A percentile compares a stretch with the other conserved stretches of the same genome.
Evolutionary conservation across 305 asterid genomes (phyloP).

Genomic region (Fraxinus latifolia): DNA sequence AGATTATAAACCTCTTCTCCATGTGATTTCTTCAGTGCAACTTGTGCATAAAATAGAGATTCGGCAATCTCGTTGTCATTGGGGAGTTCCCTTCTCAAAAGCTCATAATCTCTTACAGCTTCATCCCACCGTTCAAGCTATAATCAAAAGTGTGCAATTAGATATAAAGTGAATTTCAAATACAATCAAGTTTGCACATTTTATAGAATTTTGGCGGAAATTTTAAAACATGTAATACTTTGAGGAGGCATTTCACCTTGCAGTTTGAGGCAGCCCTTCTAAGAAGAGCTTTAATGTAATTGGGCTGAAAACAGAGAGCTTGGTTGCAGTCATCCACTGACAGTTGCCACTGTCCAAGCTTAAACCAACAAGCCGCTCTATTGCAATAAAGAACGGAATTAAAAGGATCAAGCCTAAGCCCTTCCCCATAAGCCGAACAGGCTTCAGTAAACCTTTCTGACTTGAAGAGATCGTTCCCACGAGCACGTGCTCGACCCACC

Average conservation of each 20-base stretch:
- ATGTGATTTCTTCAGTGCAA: constrained; percentile 63
- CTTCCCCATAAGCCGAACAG: constrained; percentile 82
- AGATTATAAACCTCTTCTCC: constrained; percentile 71
- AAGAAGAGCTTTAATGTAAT: constrained; percentile 77
- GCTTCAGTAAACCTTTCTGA: constrained; percentile 90
- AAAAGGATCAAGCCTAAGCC: constrained; percentile 64
- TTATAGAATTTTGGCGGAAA: background rate
- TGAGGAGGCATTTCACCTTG: constrained; percentile 44
- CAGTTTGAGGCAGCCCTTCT: constrained; percentile 75
- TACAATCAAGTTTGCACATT: background rate
- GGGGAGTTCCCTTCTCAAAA: constrained; percentile 62
- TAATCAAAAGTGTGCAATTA: constrained; percentile 16
- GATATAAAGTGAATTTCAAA: constrained; percentile 4
- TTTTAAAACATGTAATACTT: background rate
- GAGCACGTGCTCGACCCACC: constrained; percentile 72
- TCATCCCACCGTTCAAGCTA: constrained; percentile 86
- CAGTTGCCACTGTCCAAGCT: constrained; percentile 72
- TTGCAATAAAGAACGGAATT: constrained; percentile 83
- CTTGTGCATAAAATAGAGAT: constrained; percentile 58
- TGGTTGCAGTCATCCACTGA: constrained; percentile 80
- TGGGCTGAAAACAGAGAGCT: constrained; percentile 72
- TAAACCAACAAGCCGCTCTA: constrained; percentile 94
- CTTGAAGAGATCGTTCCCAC: constrained; percentile 82
- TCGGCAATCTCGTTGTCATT: constrained; percentile 70
- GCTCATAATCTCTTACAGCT: constrained; percentile 74